Conservation (phyloP, 345 rosid species). For the Eucalyptus dawsonii region DNA sequence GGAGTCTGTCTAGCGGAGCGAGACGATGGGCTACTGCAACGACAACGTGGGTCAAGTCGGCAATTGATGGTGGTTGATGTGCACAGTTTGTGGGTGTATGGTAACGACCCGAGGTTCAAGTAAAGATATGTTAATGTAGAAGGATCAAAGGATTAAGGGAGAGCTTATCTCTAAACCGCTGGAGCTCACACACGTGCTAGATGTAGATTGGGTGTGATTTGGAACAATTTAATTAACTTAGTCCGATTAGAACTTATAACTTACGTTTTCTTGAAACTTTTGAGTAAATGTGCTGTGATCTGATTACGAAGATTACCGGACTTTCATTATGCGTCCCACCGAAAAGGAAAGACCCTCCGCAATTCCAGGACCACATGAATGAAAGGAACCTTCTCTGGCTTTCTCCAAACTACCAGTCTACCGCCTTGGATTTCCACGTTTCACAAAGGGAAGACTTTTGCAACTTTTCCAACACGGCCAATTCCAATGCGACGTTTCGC, state of each 20-base stretch:
- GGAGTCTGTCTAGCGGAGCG: background rate
- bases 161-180: background rate
- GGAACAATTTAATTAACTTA: background rate
- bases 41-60: background rate
- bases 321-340: background rate
- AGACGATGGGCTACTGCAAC: background rate
- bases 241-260: background rate
- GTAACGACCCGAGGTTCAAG: background rate
- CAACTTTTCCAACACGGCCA: background rate
- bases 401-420: background rate
- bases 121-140: background rate
- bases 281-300: background rate
- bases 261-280: background rate
- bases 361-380: background rate
- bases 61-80: background rate
- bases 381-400: background rate
- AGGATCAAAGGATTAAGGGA: background rate
- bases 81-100: background rate
- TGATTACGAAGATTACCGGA: background rate
- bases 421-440: background rate
- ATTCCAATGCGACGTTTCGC: background rate
- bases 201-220: background rate
- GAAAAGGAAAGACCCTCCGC: background rate
- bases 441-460: background rate
- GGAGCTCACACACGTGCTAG: background rate